Base-by-base conservation (phyloP, 768 basidiomycete species). In the Agaricus blazei region DNA sequence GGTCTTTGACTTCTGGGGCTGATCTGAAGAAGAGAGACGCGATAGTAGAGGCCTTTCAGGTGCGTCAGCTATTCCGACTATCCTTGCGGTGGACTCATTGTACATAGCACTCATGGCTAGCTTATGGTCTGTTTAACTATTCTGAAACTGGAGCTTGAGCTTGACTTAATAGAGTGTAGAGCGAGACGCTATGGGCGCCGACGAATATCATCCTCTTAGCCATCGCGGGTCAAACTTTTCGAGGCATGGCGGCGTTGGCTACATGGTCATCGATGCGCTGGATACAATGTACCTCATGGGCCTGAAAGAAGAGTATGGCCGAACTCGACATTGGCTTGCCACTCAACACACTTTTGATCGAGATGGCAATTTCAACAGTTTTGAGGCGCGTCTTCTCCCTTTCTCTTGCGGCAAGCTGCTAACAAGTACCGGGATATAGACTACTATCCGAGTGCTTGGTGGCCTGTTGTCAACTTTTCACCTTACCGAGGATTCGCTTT, bases 201-300 rank as follows among this genome's bases (percentile, higher is more conserved):
- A 98, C 71, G 92, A 96, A 65, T 97, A 93, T 63, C 90, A 95
- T 63, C 94, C 96, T 0, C 76, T 98, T 26, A 78, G 80, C 34
- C 79, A 78, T 56, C 73, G 67, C 15, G 95, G 96, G 1, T 78
- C 83, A 7, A 94, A 98, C 65, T 75, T 98, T 27, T 87, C 88
- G 0, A 64, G 71, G 1, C 82, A 81, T 1, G 92, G 91, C 14
- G 87, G 90, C 8, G 87, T 97, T 46, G 94, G 94, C 34, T 95
- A 93, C 66, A 90, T 85, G n/a, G 84, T 98, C 44, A 78, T 88
- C 50, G 95, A 97, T 62, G 82, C 91, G 0, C 78, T 98, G 3
- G 95, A 98, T 70, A 88, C 90, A 11, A 84, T 98, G 73, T 78
- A 92, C 59, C 72, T 98, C 52, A 89, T 97, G 86, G 92, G 87